A percentile compares a stretch with the other conserved stretches of the same genome.
Evolutionary conservation across 106 monocot genomes (phyloP).

Genomic region (Iris macrosiphon): DNA sequence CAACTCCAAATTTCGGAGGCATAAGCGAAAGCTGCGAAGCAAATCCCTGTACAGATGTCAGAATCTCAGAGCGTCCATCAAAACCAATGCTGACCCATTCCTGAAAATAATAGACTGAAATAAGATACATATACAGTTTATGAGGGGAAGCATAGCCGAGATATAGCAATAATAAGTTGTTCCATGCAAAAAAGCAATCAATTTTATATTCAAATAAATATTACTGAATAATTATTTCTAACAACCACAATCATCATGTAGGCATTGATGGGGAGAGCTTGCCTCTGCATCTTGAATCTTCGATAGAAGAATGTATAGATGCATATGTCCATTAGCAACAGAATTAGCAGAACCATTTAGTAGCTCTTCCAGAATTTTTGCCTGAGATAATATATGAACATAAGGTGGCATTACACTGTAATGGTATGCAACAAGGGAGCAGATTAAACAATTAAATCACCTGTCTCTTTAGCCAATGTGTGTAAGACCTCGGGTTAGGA

Average conservation of each 20-base stretch:
- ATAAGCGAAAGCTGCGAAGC: constrained; percentile 34
- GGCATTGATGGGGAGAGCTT: constrained; percentile 2
- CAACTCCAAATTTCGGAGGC: constrained; percentile 48
- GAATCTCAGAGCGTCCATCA: constrained; percentile 22
- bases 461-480: constrained; percentile 62
- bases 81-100: constrained; percentile 23
- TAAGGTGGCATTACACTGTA: background rate
- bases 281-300: constrained; percentile 43
- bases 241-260: background rate
- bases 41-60: constrained; percentile 35
- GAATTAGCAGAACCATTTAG: constrained; percentile 21
- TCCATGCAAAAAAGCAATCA: too few species aligned
- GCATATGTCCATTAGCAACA: constrained; percentile 19
- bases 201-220: background rate
- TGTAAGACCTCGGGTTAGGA: constrained; percentile 35
- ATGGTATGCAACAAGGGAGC: background rate
- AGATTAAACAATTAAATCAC: constrained; percentile 16
- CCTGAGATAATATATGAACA: constrained; percentile 23
- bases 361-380: constrained; percentile 65
- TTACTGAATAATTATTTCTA: background rate
- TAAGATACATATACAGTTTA: too few species aligned
- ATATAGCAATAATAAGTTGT: too few species aligned
- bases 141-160: too few species aligned
- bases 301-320: constrained; percentile 28
- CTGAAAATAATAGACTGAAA: constrained; percentile 21